phyloP scores from a whole-genome alignment of 148 eudicot genomes.

The Rhododendron simsii region DNA sequence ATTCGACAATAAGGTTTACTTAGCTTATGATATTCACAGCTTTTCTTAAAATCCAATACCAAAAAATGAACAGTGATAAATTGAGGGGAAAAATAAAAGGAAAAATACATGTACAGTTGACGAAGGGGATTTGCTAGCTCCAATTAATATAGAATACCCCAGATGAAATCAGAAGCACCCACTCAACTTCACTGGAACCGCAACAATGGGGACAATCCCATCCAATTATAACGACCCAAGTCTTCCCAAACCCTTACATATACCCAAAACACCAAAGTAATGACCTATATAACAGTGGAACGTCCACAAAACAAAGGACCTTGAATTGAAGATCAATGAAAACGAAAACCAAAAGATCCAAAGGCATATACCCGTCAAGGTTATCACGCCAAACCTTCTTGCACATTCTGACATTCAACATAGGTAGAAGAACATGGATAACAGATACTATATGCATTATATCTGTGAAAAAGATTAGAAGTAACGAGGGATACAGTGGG shows the following conservation, averaged over 20 bases:
- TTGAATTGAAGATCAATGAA: not conserved
- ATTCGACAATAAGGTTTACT: not conserved
- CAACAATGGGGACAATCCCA: not conserved
- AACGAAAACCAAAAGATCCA: slow-evolving; percentile 4
- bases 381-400: not conserved
- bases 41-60: slow-evolving; percentile 26
- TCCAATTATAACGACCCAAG: not conserved
- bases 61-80: not conserved
- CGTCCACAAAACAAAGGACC: not conserved
- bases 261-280: not conserved
- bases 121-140: not conserved
- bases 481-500: not conserved
- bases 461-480: not conserved
- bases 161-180: not conserved
- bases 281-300: slow-evolving; percentile 15
- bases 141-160: not conserved
- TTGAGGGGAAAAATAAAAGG: not conserved
- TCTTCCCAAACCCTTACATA: not conserved
- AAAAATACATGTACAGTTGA: not conserved
- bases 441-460: not conserved
- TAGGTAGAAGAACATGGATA: not conserved
- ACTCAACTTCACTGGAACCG: not conserved
- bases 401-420: not conserved
- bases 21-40: slow-evolving; percentile 10
- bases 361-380: not conserved